These are phyloP conservation scores for Pseudocercospora pini-densiflorae DNA, from an alignment of 2,329 filamentous ascomycete genomes.

Conservation along the genomic window DNA sequence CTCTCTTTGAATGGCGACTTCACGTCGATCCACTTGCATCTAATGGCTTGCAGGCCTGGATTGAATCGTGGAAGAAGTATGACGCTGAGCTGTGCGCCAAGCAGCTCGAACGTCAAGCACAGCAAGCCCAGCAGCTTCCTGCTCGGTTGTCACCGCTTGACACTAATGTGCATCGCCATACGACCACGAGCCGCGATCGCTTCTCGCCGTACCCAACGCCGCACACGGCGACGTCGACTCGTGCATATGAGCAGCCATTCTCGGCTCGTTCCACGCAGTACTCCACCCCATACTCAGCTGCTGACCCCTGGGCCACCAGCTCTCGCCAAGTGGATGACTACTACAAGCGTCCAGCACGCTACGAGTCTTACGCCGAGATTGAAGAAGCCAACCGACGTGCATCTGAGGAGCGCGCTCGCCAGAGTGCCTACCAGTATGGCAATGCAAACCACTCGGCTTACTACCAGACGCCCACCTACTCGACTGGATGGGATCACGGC, in stretches of 20 bases:
- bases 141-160: conserved; percentile 64
- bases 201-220: conserved; percentile 43
- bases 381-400: conserved; percentile 39
- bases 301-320: conserved; percentile 39
- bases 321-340: conserved; percentile 40
- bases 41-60: conserved; percentile 71
- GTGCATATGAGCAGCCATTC: conserved; percentile 34
- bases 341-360: conserved; percentile 40
- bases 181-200: conserved; percentile 50
- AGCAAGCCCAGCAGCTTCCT: conserved; percentile 36
- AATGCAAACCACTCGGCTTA: conserved; percentile 35
- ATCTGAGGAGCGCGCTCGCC: conserved; percentile 39
- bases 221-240: conserved; percentile 34
- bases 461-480: conserved; percentile 35
- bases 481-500: conserved; percentile 40
- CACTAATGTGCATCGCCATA: conserved; percentile 63
- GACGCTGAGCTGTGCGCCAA: conserved; percentile 42
- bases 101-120: conserved; percentile 50
- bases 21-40: conserved; percentile 82
- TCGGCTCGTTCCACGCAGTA: conserved; percentile 40
- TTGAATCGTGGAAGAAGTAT: conserved; percentile 69
- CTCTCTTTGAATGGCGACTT: conserved; percentile 79
- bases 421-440: conserved; percentile 37
- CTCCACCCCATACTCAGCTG: conserved; percentile 38
- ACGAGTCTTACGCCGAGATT: conserved; percentile 33